Evolutionary conservation across 768 basidiomycete species (phyloP).

Genomic region (Suillus paluster): DNA sequence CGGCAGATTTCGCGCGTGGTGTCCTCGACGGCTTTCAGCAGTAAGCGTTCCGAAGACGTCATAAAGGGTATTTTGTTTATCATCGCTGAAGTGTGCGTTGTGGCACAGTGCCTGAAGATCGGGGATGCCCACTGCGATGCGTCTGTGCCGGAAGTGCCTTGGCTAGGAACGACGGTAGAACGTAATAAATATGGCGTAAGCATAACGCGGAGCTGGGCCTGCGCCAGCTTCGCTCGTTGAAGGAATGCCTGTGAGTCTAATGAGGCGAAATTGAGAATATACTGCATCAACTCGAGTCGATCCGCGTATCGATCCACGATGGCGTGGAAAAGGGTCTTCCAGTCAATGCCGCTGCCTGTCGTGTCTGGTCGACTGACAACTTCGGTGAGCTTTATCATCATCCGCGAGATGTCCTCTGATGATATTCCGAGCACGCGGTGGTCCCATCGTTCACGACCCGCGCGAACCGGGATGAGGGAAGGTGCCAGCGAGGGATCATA

Average conservation of each 20-base stretch:
- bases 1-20: constrained; percentile 23
- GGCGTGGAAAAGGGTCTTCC: constrained; percentile 42
- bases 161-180: constrained; percentile 7
- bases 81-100: constrained; percentile 13
- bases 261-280: constrained; percentile 35
- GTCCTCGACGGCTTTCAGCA: constrained; percentile 15
- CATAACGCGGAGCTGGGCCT: constrained; percentile 26
- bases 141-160: neutral
- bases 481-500: constrained; percentile 29
- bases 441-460: constrained; percentile 22
- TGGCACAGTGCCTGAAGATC: constrained; percentile 14
- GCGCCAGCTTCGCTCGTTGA: constrained; percentile 11
- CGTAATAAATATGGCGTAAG: constrained; percentile 18
- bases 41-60: constrained; percentile 17
- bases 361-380: constrained; percentile 6
- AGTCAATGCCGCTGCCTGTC: constrained; percentile 42
- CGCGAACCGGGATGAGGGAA: constrained; percentile 19
- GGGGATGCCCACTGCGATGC: constrained; percentile 16
- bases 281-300: constrained; percentile 44
- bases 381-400: constrained; percentile 11
- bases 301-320: constrained; percentile 47
- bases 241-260: constrained; percentile 18
- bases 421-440: constrained; percentile 22
- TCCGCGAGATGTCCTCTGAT: constrained; percentile 12
- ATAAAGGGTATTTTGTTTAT: constrained; percentile 1